These are phyloP conservation scores for Ogataea henricii DNA, from an alignment of 805 yeast species.

Conservation along the genomic window DNA sequence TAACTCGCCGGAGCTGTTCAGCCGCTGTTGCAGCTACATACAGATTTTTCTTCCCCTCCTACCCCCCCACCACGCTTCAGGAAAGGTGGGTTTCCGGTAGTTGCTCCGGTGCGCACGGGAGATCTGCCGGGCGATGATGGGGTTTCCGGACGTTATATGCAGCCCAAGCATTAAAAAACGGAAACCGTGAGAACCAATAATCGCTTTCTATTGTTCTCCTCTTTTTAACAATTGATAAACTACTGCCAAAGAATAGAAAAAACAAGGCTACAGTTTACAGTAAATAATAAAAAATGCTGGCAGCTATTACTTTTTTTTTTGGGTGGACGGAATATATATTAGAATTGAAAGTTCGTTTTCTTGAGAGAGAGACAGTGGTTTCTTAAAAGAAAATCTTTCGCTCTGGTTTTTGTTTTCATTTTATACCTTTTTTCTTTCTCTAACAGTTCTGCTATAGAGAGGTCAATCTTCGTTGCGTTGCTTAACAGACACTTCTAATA, in stretches of 20 bases:
- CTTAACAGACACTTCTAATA: conserved; percentile 5
- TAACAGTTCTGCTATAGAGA: conserved; percentile 7
- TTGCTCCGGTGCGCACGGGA: conserved; percentile 3
- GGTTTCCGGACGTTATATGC: conserved; percentile 7
- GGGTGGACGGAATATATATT: conserved; percentile 8
- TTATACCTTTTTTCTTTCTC: conserved; percentile 11
- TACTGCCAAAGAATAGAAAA: background rate
- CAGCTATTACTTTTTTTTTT: conserved; percentile 2
- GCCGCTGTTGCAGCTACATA: background rate
- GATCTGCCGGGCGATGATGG: conserved; percentile 5
- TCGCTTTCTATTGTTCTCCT: conserved; percentile 4
- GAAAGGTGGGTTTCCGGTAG: background rate
- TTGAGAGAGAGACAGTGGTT: conserved; percentile 3
- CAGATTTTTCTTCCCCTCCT: too few relatives aligned
- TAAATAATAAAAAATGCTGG: conserved; percentile 6
- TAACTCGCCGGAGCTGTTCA: background rate
- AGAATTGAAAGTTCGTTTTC: background rate
- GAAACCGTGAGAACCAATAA: conserved; percentile 6
- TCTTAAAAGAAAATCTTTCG: conserved; percentile 12
- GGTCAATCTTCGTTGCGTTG: conserved; percentile 11
- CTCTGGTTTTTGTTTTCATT: conserved; percentile 12
- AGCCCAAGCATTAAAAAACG: conserved; percentile 2
- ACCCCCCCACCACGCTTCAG: background rate
- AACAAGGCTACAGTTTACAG: conserved; percentile 8
- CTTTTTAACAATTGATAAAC: background rate